Base-by-base conservation (phyloP, 108 stramenopile species). In the Conticribra guillardii region DNA sequence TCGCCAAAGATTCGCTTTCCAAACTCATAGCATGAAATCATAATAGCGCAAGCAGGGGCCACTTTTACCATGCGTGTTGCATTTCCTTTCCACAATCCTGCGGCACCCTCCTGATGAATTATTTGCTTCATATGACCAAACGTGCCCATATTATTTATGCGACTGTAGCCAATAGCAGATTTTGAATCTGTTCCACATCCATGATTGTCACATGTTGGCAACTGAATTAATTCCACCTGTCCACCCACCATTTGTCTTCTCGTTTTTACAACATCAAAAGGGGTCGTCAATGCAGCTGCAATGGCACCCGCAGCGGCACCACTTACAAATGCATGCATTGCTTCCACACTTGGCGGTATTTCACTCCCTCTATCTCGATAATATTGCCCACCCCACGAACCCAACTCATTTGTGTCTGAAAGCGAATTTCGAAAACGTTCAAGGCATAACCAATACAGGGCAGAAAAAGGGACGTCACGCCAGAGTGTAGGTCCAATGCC, bases 211-310 rank as follows among this genome's bases (percentile, higher is more conserved):
- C 18, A 59, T 60, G 21, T 32, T 21, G 16, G n/a, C 41, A 24
- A 2, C 7, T 14, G 31, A n/a, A 26, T 44, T n/a, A 48, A 16
- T 50, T 49, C 47, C 15, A 11, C 18, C 17, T 65, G 49, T 21
- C 50, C 60, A 26, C 37, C 16, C 22, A 54, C 58, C 64, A 89
- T 74, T 79, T 99, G 98, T 33, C 66, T 76, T 32, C 93, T 81
- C 3, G 97, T 98, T 74, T 99, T 99, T 72, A 97, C 81, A 27
- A 99, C 97, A 76, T 98, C 98, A 34, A 97, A 88, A 5, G 98
- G 98, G n/a, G 97, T 97, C 3, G 97, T 98, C 5, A 85, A 68
- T 15, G 89, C 69, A 26, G 96, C 94, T 16, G 98, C 96, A 37
- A 97, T 69, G 15, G 82, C 73, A 23, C 96, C 96, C 0, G 96